Evolutionary conservation across 2,329 filamentous ascomycete genomes (phyloP).

Genomic region (Onygena corvina): DNA sequence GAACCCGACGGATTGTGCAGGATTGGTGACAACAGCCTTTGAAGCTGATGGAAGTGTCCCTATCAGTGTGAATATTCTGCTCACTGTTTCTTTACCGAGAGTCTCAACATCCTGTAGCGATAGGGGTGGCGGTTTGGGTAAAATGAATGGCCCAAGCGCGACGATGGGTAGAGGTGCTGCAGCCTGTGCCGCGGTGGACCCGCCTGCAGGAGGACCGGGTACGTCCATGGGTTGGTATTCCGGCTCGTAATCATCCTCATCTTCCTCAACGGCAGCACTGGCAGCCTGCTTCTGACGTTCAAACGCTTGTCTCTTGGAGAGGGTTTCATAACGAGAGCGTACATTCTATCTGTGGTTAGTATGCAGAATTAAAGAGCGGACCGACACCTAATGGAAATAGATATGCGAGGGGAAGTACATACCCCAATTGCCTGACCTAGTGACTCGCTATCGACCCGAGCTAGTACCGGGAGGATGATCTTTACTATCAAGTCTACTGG

Average conservation of each 20-base stretch:
- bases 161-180: slow-evolving; percentile 52
- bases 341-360: slow-evolving; percentile 25
- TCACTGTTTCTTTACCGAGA: slow-evolving; percentile 61
- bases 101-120: slow-evolving; percentile 59
- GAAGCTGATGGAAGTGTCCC: slow-evolving; percentile 56
- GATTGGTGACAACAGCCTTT: slow-evolving; percentile 38
- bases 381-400: slow-evolving; percentile 1
- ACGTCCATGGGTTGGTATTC: slow-evolving; percentile 63
- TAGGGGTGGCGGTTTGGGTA: slow-evolving; percentile 64
- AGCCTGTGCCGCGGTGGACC: slow-evolving; percentile 61
- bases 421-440: slow-evolving; percentile 63
- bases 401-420: slow-evolving; percentile 21
- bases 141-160: slow-evolving; percentile 61
- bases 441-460: slow-evolving; percentile 55
- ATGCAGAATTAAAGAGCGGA: not conserved
- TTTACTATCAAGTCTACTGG: slow-evolving; percentile 63
- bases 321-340: slow-evolving; percentile 28
- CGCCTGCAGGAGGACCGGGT: slow-evolving; percentile 18
- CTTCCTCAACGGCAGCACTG: slow-evolving; percentile 39
- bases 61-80: slow-evolving; percentile 67
- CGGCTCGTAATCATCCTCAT: slow-evolving; percentile 89
- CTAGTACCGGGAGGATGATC: slow-evolving; percentile 69
- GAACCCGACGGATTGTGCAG: slow-evolving; percentile 51
- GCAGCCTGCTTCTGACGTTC: slow-evolving; percentile 19
- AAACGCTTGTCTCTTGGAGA: slow-evolving; percentile 27